Evolutionary conservation across 106 monocot species (phyloP), one percentile per base, ranked within the genome.

Genomic region (Dendrobium officinale): DNA sequence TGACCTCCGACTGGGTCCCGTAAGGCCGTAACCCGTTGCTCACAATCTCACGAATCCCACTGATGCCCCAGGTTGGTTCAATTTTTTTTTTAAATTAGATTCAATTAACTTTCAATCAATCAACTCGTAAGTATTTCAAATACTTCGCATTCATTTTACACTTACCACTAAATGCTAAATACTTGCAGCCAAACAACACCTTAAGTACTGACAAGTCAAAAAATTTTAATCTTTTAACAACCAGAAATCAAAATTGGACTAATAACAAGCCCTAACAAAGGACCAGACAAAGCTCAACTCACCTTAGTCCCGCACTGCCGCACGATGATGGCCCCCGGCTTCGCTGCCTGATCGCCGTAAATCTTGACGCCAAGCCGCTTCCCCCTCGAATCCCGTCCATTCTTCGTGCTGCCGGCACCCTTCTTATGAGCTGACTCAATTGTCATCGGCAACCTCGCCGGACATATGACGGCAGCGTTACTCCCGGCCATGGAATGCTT

Each of bases 401-500:
- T 99, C 85, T 95, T 99, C 11, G 92, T 99, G 85, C 98, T 95
- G 31, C 95, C 98, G 1, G 95, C 95, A 42, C 98, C 98, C 80
- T 99, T 99, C 90, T 99, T 99, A 93, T 99, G 98, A 78, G 95
- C 98, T 27, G 92, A 86, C 83, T 93, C 90, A 79, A 99, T 91
- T 24, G 95, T 95, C 73, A 95, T 80, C 17, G 89, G 88, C 29
- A 75, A 37, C 20, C 58, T 31, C 42, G 40, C 9, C 16, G 84
- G 85, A 74, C 82, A 77, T 4, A 86, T 9, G 29, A 81, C 67
- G 61, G 77, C 41, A 27, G 66, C 9, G 4, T 37, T 64, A 26
- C 51, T 19, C 72, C 49, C 37, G 79, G 82, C 27, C 55, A 15
- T 78, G 27, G 72, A 13, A 0, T 78, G 3, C 13, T 51, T 51